A percentile compares a stretch with the other conserved stretches of the same genome.
phyloP scores from a whole-genome alignment of 1,139 yeast genomes.

The Lodderomyces beijingensis region DNA sequence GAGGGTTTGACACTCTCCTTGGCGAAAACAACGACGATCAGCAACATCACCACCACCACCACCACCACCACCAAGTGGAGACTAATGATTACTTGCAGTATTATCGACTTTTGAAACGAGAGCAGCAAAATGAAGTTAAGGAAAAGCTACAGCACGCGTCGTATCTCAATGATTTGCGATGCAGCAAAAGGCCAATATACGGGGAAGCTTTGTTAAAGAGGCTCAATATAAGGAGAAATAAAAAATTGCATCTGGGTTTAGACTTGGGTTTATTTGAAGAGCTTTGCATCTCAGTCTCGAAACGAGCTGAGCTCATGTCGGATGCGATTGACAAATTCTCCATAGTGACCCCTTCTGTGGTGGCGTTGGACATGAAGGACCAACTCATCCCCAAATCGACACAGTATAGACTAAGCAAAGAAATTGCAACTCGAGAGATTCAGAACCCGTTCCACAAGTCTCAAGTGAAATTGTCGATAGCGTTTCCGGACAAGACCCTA shows the following conservation, averaged over 20 bases:
- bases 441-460: slow-evolving; percentile 71
- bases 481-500: slow-evolving; percentile 91
- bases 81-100: slow-evolving; percentile 54
- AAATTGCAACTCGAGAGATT: slow-evolving; percentile 38
- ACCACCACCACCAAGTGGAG: slow-evolving; percentile 48
- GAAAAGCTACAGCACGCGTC: slow-evolving; percentile 52
- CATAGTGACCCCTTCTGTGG: slow-evolving; percentile 84
- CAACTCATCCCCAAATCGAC: slow-evolving; percentile 42
- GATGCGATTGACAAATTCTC: slow-evolving; percentile 71
- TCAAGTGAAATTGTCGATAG: slow-evolving; percentile 85
- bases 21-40: slow-evolving; percentile 26
- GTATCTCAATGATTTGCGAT: slow-evolving; percentile 63
- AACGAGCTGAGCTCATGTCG: slow-evolving; percentile 40
- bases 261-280: slow-evolving; percentile 21
- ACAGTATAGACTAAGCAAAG: slow-evolving; percentile 28
- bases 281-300: slow-evolving; percentile 29
- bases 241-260: neutral
- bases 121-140: slow-evolving; percentile 47
- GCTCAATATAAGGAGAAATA: slow-evolving; percentile 14
- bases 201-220: slow-evolving; percentile 41
- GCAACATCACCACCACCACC: slow-evolving; percentile 60
- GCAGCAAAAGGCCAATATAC: slow-evolving; percentile 53
- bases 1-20: slow-evolving; percentile 25
- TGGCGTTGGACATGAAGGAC: slow-evolving; percentile 70
- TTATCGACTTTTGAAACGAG: slow-evolving; percentile 52